These are phyloP conservation scores for Kondoa malvinella DNA, from an alignment of 768 basidiomycete genomes.

Conservation along the genomic window DNA sequence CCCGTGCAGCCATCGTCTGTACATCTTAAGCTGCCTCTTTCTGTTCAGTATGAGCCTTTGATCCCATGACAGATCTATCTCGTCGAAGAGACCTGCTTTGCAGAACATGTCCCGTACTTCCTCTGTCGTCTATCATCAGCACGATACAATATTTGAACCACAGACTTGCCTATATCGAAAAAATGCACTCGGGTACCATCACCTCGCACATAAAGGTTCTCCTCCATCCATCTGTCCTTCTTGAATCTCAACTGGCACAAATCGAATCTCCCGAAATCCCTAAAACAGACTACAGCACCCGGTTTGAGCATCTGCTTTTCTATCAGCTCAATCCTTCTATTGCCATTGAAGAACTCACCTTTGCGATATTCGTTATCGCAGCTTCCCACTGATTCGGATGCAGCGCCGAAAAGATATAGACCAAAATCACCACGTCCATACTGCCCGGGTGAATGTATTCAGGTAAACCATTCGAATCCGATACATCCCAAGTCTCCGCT, in stretches of 20 bases:
- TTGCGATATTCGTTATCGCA: constrained; percentile 61
- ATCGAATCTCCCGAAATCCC: constrained; percentile 91
- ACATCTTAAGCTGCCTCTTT: constrained; percentile 91
- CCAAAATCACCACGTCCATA: constrained; percentile 78
- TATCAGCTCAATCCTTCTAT: not conserved
- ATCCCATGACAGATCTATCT: constrained; percentile 76
- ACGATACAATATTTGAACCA: not conserved
- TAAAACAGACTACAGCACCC: constrained; percentile 61
- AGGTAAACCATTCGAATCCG: constrained; percentile 36
- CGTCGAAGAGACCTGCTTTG: constrained; percentile 38
- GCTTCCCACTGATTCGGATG: constrained; percentile 81
- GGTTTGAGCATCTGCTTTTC: constrained; percentile 64
- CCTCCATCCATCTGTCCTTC: constrained; percentile 54
- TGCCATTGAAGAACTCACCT: constrained; percentile 1
- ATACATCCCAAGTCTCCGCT: constrained; percentile 81
- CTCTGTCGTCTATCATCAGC: constrained; percentile 1
- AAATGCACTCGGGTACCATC: constrained; percentile 74
- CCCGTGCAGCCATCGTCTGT: constrained; percentile 75
- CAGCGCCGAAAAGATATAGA: constrained; percentile 84
- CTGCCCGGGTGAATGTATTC: constrained; percentile 50
- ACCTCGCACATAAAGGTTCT: constrained; percentile 54
- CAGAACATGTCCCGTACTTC: constrained; percentile 52
- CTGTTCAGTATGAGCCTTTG: constrained; percentile 78
- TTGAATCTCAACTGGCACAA: constrained; percentile 90
- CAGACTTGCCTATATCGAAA: constrained; percentile 56